Conservation (phyloP, 2,329 filamentous ascomycete genomes). For the Penicillium olsonii region DNA sequence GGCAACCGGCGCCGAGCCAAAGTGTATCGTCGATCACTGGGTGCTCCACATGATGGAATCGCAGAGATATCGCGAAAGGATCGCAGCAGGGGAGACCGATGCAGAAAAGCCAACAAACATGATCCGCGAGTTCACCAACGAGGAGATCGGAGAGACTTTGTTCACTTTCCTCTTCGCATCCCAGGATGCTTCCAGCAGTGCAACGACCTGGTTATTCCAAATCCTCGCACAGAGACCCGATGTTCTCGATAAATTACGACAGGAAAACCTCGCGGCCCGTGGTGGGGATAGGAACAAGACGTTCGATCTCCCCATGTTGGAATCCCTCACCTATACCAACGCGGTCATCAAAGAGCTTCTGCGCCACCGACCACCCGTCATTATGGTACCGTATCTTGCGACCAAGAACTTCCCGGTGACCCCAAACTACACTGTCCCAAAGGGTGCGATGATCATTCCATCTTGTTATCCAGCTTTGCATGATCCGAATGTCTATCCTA, state of each 20-base stretch:
- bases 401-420: conserved; percentile 53
- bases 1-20: conserved; percentile 73
- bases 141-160: conserved; percentile 53
- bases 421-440: conserved; percentile 51
- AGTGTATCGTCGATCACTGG: conserved; percentile 90
- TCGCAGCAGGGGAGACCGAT: conserved; percentile 65
- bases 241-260: conserved; percentile 48
- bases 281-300: conserved; percentile 45
- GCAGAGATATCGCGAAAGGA: conserved; percentile 69
- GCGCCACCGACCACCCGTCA: conserved; percentile 55
- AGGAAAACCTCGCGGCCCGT: conserved; percentile 51
- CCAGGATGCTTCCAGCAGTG: conserved; percentile 56
- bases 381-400: conserved; percentile 56
- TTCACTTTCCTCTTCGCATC: conserved; percentile 59
- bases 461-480: conserved; percentile 56
- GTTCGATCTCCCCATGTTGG: conserved; percentile 50
- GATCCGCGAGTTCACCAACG: conserved; percentile 54
- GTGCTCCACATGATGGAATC: conserved; percentile 79
- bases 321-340: conserved; percentile 54
- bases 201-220: conserved; percentile 57
- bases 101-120: conserved; percentile 50
- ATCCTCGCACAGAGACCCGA: conserved; percentile 54
- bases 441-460: conserved; percentile 53
- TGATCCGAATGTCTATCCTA: conserved; percentile 50
- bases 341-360: conserved; percentile 58